A percentile compares a stretch with the other conserved stretches of the same genome.
Evolutionary conservation across 371 early-diverging fungal genomes (phyloP).

Genomic region (Lichtheimia ornata): DNA sequence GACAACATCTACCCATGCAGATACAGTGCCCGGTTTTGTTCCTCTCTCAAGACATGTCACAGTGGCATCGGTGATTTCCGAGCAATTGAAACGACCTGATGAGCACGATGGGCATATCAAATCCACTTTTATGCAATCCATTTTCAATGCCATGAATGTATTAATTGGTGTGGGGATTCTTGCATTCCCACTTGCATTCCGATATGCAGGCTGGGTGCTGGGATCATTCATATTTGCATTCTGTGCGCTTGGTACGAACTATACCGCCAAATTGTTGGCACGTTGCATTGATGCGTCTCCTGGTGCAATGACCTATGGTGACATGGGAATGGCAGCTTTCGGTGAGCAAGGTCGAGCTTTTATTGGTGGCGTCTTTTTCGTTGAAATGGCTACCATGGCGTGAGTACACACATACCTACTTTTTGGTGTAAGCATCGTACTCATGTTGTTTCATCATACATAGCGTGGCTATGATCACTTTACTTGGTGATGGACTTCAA

Average conservation of each 20-base stretch:
- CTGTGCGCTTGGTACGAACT: conserved; percentile 47
- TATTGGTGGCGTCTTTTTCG: conserved; percentile 51
- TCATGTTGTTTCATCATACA: conserved; percentile 1
- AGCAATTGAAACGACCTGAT: conserved; percentile 10
- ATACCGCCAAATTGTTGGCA: conserved; percentile 59
- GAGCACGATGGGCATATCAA: conserved; percentile 6
- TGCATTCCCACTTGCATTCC: conserved; percentile 35
- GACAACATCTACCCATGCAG: neutral
- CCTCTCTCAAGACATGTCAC: conserved; percentile 18
- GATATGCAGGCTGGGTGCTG: conserved; percentile 49
- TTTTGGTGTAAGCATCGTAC: neutral
- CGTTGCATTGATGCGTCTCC: conserved; percentile 26
- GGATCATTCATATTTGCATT: conserved; percentile 54
- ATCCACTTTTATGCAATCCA: conserved; percentile 37
- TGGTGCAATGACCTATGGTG: conserved; percentile 52
- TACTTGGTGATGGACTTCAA: conserved; percentile 40
- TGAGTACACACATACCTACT: conserved; percentile 10
- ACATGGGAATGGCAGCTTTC: conserved; percentile 68
- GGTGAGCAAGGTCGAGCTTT: conserved; percentile 50
- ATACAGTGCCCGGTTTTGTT: neutral
- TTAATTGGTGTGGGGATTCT: conserved; percentile 63
- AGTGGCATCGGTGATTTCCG: conserved; percentile 18
- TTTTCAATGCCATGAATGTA: conserved; percentile 63
- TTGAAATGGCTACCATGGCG: conserved; percentile 67
- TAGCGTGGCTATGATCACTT: conserved; percentile 38